Conservation (phyloP, 441 rosid species). For the Erysimum pusillum region DNA sequence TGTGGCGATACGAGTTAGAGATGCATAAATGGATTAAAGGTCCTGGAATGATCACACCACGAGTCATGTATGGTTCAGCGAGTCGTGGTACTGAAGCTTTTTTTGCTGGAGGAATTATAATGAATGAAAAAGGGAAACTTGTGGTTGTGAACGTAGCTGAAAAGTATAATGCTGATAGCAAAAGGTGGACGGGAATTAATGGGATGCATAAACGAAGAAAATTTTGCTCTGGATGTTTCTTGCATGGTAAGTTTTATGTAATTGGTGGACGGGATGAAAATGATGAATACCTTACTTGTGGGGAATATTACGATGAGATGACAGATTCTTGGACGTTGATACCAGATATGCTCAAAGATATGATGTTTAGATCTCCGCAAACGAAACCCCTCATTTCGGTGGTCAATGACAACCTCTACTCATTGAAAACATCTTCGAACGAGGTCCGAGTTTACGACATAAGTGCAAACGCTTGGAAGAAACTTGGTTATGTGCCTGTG, state of each 20-base stretch:
- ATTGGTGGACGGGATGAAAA: slow-evolving; percentile 71
- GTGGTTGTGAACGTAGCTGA: slow-evolving; percentile 64
- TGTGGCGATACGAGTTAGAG: slow-evolving; percentile 75
- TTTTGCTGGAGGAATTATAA: slow-evolving; percentile 73
- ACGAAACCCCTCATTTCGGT: slow-evolving; percentile 76
- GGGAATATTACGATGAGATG: slow-evolving; percentile 63
- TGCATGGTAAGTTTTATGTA: slow-evolving; percentile 69
- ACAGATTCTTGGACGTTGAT: slow-evolving; percentile 63
- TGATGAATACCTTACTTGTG: slow-evolving; percentile 57
- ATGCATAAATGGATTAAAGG: slow-evolving; percentile 72
- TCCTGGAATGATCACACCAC: slow-evolving; percentile 62
- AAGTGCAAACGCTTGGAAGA: slow-evolving; percentile 40
- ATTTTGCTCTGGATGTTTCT: slow-evolving; percentile 66
- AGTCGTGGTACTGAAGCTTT: slow-evolving; percentile 62
- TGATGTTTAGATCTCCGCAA: slow-evolving; percentile 48
- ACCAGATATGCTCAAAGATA: slow-evolving; percentile 61
- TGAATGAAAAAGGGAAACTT: background rate
- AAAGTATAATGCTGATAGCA: slow-evolving; percentile 65
- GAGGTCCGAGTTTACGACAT: slow-evolving; percentile 47
- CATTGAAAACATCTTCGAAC: slow-evolving; percentile 62
- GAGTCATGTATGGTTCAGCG: slow-evolving; percentile 76
- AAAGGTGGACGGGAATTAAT: slow-evolving; percentile 63
- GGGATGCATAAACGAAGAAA: slow-evolving; percentile 57
- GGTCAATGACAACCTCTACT: slow-evolving; percentile 71
- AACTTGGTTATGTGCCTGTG: slow-evolving; percentile 20